Evolutionary conservation across 495 filamentous ascomycete species (phyloP).

Genomic region (Lasiosphaeriaceae sp.): DNA sequence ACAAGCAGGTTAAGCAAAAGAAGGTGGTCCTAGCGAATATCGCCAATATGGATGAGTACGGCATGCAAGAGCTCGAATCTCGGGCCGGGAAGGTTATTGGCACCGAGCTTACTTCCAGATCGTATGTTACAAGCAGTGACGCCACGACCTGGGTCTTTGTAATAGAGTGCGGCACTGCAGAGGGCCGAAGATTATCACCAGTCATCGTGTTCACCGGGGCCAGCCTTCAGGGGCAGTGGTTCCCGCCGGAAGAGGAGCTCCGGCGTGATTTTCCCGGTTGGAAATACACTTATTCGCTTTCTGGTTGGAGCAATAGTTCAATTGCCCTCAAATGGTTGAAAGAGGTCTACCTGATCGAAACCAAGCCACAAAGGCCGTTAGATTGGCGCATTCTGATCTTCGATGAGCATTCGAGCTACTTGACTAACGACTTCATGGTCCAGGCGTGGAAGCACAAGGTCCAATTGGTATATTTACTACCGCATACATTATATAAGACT

Average conservation of each 20-base stretch:
- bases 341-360: conserved; percentile 4
- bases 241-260: not conserved
- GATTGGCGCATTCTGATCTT: not conserved
- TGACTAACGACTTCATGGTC: not conserved
- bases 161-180: not conserved
- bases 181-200: not conserved
- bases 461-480: conserved; percentile 6
- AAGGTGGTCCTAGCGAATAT: not conserved
- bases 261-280: not conserved
- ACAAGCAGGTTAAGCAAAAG: not conserved
- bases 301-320: not conserved
- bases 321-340: not conserved
- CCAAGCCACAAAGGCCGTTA: not conserved
- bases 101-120: not conserved
- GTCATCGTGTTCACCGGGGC: not conserved
- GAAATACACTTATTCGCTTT: not conserved
- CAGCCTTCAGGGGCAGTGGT: conserved; percentile 1
- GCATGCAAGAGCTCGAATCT: not conserved
- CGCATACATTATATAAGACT: conserved; percentile 9
- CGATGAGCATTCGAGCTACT: conserved; percentile 4
- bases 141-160: conserved; percentile 1
- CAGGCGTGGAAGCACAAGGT: not conserved
- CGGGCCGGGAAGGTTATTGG: not conserved
- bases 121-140: not conserved
- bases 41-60: conserved; percentile 1